These are phyloP conservation scores for Malus hybrid DNA, from an alignment of 331 rosid genomes.

Conservation along the genomic window DNA sequence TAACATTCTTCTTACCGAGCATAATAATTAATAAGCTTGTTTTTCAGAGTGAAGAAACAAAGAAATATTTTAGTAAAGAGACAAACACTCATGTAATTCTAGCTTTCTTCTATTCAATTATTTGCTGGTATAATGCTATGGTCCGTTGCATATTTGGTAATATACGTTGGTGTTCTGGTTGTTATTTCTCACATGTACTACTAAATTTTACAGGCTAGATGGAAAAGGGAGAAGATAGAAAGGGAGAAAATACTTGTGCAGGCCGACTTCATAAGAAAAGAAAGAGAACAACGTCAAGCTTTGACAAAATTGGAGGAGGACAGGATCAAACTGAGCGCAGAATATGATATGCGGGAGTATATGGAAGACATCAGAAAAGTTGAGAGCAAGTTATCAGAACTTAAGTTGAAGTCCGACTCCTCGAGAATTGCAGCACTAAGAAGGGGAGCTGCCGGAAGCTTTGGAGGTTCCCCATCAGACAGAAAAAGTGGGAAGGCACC, in stretches of 20 bases:
- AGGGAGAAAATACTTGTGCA: conserved; percentile 38
- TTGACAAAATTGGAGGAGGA: conserved; percentile 37
- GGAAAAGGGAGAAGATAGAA: conserved; percentile 32
- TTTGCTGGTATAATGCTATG: not conserved
- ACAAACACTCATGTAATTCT: not conserved
- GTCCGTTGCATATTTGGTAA: not conserved
- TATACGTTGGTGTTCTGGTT: not conserved
- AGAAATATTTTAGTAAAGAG: not conserved
- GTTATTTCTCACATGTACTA: not conserved
- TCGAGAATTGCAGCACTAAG: conserved; percentile 39
- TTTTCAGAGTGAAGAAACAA: not conserved
- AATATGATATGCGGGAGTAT: conserved; percentile 24
- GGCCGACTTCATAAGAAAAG: conserved; percentile 35
- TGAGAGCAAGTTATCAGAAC: conserved; percentile 30
- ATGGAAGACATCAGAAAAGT: conserved; percentile 41
- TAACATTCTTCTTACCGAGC: not conserved
- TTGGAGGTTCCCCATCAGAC: conserved; percentile 5
- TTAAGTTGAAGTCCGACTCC: conserved; percentile 26
- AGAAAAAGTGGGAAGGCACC: conserved; percentile 3
- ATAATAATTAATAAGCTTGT: not conserved
- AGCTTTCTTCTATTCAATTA: not conserved
- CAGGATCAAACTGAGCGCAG: conserved; percentile 35
- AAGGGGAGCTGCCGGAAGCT: conserved; percentile 21
- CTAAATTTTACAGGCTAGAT: conserved; percentile 35
- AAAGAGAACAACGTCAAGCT: conserved; percentile 31